Base-by-base conservation (phyloP, 2,329 filamentous ascomycete species). In the Fusarium goolgardi region DNA sequence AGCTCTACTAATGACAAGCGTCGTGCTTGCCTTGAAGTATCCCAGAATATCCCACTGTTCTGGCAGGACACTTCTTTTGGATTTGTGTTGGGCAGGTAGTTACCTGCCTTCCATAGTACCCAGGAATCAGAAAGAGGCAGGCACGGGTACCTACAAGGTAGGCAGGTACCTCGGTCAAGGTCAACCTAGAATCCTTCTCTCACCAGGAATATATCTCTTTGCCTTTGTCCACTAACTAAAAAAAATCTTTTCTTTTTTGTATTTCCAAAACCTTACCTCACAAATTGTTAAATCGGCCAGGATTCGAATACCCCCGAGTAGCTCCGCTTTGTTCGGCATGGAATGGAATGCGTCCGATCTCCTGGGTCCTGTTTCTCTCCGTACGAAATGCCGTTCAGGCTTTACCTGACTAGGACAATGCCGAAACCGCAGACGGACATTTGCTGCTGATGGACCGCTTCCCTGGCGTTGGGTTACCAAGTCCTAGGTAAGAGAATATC, bases 291-390 rank as follows among this genome's bases (percentile, higher is more conserved):
- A 31, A 39, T 21, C 34, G 54, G 51, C 65, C 54, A 45, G 55
- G 59, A 61, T 68, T 54, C 21, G 32, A 54, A 65, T 53, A 59
- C 63, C 55, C 51, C 65, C 65, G 56, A 69, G 50, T 31, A 62
- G 47, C 65, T 69, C 65, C 65, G 65, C 52, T 65, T 64, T 66
- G 52, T 67, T 67, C 52, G 61, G 39, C 57, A 67, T 64, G 53
- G 35, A 63, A 41, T 64, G 41, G 58, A 64, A 60, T 56, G 65
- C 43, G 65, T 54, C 65, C 65, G 61, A 65, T 69, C 50, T 69
- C 58, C 61, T 69, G 65, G 65, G 37, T 65, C 62, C 40, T 63
- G 61, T 63, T 69, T 67, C 52, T 54, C 49, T 69, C 55, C 44
- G 34, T 55, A 41, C n/a, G 53, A 69, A 67, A 66, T 69, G 62